Base-by-base conservation (phyloP, 805 yeast genomes). In the Naumovozyma baii region DNA sequence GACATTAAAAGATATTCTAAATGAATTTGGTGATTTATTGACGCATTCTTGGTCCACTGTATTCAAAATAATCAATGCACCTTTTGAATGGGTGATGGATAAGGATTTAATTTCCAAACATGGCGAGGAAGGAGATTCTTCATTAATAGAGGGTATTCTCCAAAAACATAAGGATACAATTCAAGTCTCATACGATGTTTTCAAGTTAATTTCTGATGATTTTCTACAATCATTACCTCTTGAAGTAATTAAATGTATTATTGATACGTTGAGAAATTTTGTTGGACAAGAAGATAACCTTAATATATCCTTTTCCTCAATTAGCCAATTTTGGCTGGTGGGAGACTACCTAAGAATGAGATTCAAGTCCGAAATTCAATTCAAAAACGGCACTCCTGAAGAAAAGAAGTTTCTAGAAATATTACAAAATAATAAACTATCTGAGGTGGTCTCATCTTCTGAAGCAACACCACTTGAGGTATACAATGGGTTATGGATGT, bases 311-410 rank as follows among this genome's bases (percentile, higher is more conserved):
- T 87, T 90, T 55, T 84, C 94, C 36, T 80, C 96, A 0, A 83
- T 87, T 7, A 84, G 95, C 49, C 83, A 87, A 48, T 88, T 87
- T 53, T 90, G 97, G 97, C 59, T 83, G 13, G 76, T 92, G 3
- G 83, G 96, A 49, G 97, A 92, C 51, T 77, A 78, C 42, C 61
- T 80, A 32, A 69, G 77, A 39, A 62, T 35, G 14, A 41, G 40
- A 20, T 41, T 43, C 32, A 31, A 28, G n/a, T 28, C 31, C 14
- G 15, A 12, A 5, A 14, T 29, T 12, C 13, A 29, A 29, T 29
- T 29, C 14, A 14, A 29, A n/a, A 30, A 37, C n/a, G 40, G 40
- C 17, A 13, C 37, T 19, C 7, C 38, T 25, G 29, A 35, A 12
- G 37, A 34, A 13, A 18, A 28, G 18, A 38, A 39, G 15, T 45